Evolutionary conservation across 2,329 filamentous ascomycete genomes (phyloP).

Genomic region (Trichoderma koningiopsis): DNA sequence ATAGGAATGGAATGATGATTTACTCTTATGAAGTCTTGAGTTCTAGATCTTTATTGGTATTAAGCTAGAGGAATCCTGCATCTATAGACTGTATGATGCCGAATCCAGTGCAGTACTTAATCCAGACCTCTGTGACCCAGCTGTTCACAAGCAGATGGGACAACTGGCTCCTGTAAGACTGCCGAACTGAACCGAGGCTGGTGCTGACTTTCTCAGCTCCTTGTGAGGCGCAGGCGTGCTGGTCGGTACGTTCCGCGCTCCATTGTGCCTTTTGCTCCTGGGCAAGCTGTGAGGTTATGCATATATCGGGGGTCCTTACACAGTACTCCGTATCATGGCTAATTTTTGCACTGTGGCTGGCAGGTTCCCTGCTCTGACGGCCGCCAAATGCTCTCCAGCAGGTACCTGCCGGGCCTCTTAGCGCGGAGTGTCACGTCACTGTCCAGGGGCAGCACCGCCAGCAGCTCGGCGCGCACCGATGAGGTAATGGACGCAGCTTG

Average conservation of each 20-base stretch:
- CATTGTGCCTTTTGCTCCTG: not conserved
- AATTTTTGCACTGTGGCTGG: not conserved
- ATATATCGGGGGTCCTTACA: not conserved
- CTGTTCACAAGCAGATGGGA: not conserved
- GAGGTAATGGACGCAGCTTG: conserved; percentile 6
- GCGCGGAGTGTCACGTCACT: conserved; percentile 17
- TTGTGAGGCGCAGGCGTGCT: not conserved
- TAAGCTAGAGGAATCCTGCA: not conserved
- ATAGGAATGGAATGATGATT: conserved; percentile 1
- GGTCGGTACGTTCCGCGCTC: not conserved
- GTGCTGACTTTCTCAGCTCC: not conserved
- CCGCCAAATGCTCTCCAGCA: not conserved
- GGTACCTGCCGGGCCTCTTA: not conserved
- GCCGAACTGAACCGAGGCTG: not conserved
- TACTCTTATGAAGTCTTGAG: not conserved
- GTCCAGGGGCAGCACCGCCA: conserved; percentile 13
- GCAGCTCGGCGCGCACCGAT: conserved; percentile 16
- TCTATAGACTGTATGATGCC: not conserved
- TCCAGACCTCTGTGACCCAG: not conserved
- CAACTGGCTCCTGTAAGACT: not conserved
- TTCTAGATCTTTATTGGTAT: not conserved
- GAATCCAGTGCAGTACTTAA: not conserved
- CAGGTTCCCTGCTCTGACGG: not conserved
- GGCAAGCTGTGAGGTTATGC: not conserved
- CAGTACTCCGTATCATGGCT: not conserved